Evolutionary conservation across 116 monocot species (phyloP), one percentile per base, ranked within the genome.

Genomic region (Iris pallida): DNA sequence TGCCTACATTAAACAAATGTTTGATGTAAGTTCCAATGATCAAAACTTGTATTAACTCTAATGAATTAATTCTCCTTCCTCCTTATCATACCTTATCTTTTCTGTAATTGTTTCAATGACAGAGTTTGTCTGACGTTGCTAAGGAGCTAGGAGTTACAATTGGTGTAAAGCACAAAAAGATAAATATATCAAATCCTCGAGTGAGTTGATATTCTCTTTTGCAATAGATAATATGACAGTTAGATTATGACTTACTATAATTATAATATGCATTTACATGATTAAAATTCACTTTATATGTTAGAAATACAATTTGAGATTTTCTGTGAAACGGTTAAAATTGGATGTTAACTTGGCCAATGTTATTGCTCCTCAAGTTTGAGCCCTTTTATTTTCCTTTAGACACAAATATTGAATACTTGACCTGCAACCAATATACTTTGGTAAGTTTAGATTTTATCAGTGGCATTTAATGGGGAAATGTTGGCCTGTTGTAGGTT

Each of bases 161-260:
- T 66, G 84, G 82, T 58, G 66, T 98, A 68, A 98, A 98, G 75
- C 98, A 98, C 51, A 98, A 98, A 71, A 98, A 98, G 80, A 98
- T 98, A 48, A 98, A 98, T 73, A 90, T 98, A 59, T 98, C 98
- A 40, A 80, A 93, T 75, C 82, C 98, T 19, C 72, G 98, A 45
- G 98, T 98, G 66, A 87, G 82, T 80, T 59, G 15, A 66, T 66
- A 11, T 47, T 61, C 2, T 55, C 8, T 7, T 11, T 55, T 67
- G 30, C 30, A 30, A 30, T 30, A 30, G 30, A 30, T 30, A 30
- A 30, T 30, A 30, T 30, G 30, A 30, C 30, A 30, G 30, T 30
- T 3, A 30, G 0, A 30, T 30, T 1, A 30, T 30, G 30, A 30
- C 30, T 30, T 30, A 30, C 30, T 30, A 30, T 30, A 30, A 30